phyloP scores from a whole-genome alignment of 345 rosid species.

The Eutrema yunnanense region DNA sequence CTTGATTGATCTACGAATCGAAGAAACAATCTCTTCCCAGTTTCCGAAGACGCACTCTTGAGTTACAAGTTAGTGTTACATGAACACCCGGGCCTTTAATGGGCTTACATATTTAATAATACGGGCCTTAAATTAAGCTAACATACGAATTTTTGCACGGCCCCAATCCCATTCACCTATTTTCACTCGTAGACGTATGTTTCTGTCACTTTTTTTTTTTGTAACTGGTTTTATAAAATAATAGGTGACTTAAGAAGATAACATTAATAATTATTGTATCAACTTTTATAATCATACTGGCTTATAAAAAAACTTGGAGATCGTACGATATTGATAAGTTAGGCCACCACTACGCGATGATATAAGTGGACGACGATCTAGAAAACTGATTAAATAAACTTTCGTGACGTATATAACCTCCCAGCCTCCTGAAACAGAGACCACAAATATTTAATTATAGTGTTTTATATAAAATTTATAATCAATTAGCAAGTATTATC shows the following conservation, averaged over 20 bases:
- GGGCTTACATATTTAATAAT: background rate
- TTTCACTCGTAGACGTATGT: too few species aligned
- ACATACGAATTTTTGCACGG: too few species aligned
- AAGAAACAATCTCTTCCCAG: too few species aligned
- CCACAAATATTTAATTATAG: background rate
- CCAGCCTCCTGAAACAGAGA: background rate
- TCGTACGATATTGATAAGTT: constrained; percentile 23
- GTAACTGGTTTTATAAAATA: background rate
- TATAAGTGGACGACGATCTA: constrained; percentile 18
- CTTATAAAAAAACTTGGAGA: constrained; percentile 4
- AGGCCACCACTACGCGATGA: constrained; percentile 28
- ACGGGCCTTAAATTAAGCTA: background rate
- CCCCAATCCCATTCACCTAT: too few species aligned
- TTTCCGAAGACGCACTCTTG: too few species aligned
- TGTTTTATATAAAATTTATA: background rate
- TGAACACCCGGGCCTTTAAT: background rate
- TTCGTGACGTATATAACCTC: constrained; percentile 2
- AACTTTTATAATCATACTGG: constrained; percentile 8
- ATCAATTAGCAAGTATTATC: background rate
- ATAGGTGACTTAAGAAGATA: constrained; percentile 6
- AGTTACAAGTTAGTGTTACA: too few species aligned
- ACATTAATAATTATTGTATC: background rate
- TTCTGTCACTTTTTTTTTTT: too few species aligned
- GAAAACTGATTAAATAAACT: background rate
- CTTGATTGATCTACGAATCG: too few species aligned